A percentile compares a stretch with the other conserved stretches of the same genome.
These are phyloP conservation scores for Camptophora hylomeconis DNA, from an alignment of 2,329 filamentous ascomycete species.

Conservation along the genomic window DNA sequence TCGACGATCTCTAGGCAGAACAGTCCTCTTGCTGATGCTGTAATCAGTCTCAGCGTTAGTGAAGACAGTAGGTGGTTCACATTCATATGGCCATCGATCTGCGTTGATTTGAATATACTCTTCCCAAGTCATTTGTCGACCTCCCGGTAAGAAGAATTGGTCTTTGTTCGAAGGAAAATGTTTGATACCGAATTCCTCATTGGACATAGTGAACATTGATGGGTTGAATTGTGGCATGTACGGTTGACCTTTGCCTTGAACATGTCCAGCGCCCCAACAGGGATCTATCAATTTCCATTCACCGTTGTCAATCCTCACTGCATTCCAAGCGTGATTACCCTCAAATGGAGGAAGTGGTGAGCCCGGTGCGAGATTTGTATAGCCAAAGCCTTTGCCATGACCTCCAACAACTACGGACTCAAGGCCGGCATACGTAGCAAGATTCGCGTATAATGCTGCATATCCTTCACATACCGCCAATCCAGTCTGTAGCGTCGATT, in stretches of 20 bases:
- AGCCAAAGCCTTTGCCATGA: constrained; percentile 77
- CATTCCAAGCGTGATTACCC: constrained; percentile 80
- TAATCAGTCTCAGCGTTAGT: constrained; percentile 33
- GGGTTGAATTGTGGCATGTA: constrained; percentile 61
- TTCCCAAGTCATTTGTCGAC: constrained; percentile 58
- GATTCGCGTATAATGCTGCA: constrained; percentile 63
- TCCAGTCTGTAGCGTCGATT: constrained; percentile 61
- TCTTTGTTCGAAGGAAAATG: constrained; percentile 62
- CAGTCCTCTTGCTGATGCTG: constrained; percentile 41
- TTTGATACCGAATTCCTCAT: constrained; percentile 66
- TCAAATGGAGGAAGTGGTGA: constrained; percentile 52
- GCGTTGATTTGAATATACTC: constrained; percentile 61
- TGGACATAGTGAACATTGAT: constrained; percentile 46
- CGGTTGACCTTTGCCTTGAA: constrained; percentile 39
- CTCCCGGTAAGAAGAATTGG: constrained; percentile 65
- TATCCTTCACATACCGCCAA: constrained; percentile 88
- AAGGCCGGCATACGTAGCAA: constrained; percentile 68
- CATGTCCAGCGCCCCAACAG: constrained; percentile 80
- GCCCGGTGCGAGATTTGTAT: constrained; percentile 48
- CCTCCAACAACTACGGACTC: constrained; percentile 63
- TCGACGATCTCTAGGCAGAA: constrained; percentile 47
- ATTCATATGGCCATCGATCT: constrained; percentile 27
- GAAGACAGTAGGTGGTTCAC: constrained; percentile 35
- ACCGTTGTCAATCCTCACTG: constrained; percentile 71
- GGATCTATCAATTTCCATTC: constrained; percentile 84